These are phyloP conservation scores for Pleurotus djamor DNA, from an alignment of 768 basidiomycete genomes.

Conservation along the genomic window DNA sequence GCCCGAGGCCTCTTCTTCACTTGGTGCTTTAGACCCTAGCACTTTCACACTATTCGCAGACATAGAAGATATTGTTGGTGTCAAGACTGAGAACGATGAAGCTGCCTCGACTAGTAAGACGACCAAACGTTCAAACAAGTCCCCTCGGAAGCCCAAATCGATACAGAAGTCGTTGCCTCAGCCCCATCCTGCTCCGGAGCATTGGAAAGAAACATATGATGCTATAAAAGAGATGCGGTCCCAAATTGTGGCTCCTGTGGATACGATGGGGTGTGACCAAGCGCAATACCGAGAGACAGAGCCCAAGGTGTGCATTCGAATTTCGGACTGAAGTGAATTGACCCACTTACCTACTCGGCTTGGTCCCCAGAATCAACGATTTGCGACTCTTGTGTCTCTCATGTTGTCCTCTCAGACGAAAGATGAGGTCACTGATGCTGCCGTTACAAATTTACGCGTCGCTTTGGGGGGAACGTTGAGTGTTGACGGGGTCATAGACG, in stretches of 20 bases:
- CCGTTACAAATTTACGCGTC: conserved; percentile 68
- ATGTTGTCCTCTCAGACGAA: conserved; percentile 98
- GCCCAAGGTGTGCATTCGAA: conserved; percentile 49
- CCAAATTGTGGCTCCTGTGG: conserved; percentile 78
- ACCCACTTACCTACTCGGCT: background rate
- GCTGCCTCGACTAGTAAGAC: conserved; percentile 7
- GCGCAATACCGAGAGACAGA: conserved; percentile 63
- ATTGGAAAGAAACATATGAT: conserved; percentile 71
- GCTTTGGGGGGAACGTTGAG: conserved; percentile 81
- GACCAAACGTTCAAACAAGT: conserved; percentile 22
- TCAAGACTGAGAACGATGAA: background rate
- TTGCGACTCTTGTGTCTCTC: conserved; percentile 84
- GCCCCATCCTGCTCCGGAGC: conserved; percentile 65
- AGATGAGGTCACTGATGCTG: conserved; percentile 83
- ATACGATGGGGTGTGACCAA: conserved; percentile 86
- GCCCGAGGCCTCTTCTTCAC: conserved; percentile 8
- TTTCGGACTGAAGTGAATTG: background rate
- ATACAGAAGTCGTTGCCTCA: conserved; percentile 51
- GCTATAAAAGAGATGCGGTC: conserved; percentile 77
- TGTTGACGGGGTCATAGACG: conserved; percentile 63
- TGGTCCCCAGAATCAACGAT: conserved; percentile 64
- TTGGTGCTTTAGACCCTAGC: conserved; percentile 3
- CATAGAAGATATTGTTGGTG: conserved; percentile 7
- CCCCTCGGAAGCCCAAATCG: conserved; percentile 52
- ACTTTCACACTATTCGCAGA: background rate